Evolutionary conservation across 305 asterid genomes (phyloP).

Genomic region (Rubia balearica): DNA sequence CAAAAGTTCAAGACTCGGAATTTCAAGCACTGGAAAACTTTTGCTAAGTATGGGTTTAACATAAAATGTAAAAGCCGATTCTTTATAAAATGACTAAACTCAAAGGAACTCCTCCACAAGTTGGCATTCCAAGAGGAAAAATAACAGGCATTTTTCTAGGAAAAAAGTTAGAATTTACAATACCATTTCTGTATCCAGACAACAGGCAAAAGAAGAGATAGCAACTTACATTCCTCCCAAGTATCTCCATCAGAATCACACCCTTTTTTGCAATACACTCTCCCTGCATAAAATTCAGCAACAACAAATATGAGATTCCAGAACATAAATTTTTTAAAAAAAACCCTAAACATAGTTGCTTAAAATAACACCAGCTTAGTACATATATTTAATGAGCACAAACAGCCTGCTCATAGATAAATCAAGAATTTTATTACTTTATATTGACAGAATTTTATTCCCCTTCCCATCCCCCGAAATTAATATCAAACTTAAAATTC

Average conservation of each 20-base stretch:
- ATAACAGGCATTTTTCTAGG: not conserved
- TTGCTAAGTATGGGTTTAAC: not conserved
- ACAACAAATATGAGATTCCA: conserved; percentile 10
- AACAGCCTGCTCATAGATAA: not conserved
- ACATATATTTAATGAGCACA: not conserved
- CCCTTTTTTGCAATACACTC: conserved; percentile 84
- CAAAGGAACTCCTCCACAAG: not conserved
- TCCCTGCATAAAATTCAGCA: conserved; percentile 46
- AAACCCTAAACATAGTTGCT: not conserved
- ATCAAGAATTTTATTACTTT: not conserved
- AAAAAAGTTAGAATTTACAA: not conserved
- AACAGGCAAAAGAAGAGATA: not conserved
- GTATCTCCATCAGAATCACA: conserved; percentile 80
- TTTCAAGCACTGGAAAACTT: conserved; percentile 5
- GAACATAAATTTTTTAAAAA: not conserved
- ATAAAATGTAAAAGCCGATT: not conserved
- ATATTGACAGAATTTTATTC: not conserved
- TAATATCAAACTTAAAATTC: not conserved
- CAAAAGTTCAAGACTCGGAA: not conserved
- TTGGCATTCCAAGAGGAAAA: not conserved
- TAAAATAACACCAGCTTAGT: not conserved
- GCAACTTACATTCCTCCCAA: conserved; percentile 72
- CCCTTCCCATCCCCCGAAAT: no score
- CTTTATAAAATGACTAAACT: not conserved
- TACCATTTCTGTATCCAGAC: not conserved